These are phyloP conservation scores for Lasiodiplodia theobromae DNA, from an alignment of 2,329 filamentous ascomycete species.

Conservation along the genomic window DNA sequence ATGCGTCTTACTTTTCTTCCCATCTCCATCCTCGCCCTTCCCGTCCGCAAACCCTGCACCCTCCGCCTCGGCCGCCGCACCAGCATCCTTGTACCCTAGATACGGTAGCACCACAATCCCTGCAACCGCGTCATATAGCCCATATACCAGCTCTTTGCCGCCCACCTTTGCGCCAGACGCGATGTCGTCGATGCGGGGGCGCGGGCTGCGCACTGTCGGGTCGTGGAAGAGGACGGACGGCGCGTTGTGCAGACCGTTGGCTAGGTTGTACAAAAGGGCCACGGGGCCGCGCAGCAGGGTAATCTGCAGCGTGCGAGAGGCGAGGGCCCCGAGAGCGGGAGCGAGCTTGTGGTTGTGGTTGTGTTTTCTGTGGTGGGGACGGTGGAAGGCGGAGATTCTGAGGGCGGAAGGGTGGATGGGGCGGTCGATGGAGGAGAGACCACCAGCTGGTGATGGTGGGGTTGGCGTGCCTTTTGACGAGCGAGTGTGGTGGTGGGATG, in stretches of 20 bases:
- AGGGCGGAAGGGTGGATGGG: not conserved
- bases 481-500: not conserved
- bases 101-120: not conserved
- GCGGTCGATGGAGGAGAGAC: not conserved
- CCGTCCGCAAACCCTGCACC: not conserved
- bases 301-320: not conserved
- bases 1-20: not conserved
- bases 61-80: not conserved
- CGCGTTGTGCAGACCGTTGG: not conserved
- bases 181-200: not conserved
- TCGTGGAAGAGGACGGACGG: slow-evolving; percentile 5
- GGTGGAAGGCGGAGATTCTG: not conserved
- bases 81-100: not conserved
- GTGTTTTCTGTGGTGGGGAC: no score
- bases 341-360: not conserved
- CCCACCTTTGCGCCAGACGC: not conserved
- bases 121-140: not conserved
- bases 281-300: not conserved
- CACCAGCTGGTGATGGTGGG: not conserved
- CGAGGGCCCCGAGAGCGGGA: not conserved
- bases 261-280: not conserved
- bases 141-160: not conserved
- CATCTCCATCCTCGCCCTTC: not conserved
- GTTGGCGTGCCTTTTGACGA: not conserved
- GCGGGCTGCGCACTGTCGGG: not conserved